Base-by-base conservation (phyloP, 371 early-diverging fungal species). In the Mortierella sp. region DNA sequence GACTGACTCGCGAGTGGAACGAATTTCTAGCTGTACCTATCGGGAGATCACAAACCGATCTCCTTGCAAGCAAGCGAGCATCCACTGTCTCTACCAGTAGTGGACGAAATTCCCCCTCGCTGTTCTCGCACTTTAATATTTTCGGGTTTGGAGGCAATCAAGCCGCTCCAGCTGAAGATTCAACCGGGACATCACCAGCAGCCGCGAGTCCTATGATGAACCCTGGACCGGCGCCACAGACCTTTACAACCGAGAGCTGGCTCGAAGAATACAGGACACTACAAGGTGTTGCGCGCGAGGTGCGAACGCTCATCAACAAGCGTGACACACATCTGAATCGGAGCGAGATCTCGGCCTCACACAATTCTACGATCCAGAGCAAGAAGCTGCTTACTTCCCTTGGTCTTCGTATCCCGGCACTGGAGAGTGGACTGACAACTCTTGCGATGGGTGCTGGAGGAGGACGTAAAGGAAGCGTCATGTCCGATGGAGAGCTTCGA, bases 211-310 rank as follows among this genome's bases (percentile, higher is more conserved):
- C 63, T 26, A 39, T 60, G 8, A 24, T 64, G 27, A 59, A 51
- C 47, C 53, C 64, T 16, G 60, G 58, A 23, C 61, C 67, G 0
- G 64, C 45, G 18, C 80, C 48, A 42, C 79, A 57, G 41, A 68
- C 80, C 62, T 88, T 83, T 54, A 91, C 90, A 2, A 86, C 93
- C 6, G 92, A 91, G 49, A 85, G 85, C n/a, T 96, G 97, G 97
- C 80, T 95, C 24, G 90, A 91, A 50, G 95, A 94, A 63, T 90
- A 86, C 62, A 86, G 88, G 19, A 76, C 82, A 9, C 72, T 91
- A 18, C 86, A 89, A 55, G 82, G 80, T 19, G 59, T 85, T 2
- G 83, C 88, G 9, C 82, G 91, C 13, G 91, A 93, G 46, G 86
- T 95, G 27, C 84, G 95, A 1, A 86, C 92, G 1, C 84, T 85